A percentile compares a stretch with the other conserved stretches of the same genome.
phyloP scores from a whole-genome alignment of 257 asterid species.

The Vinca minor region DNA sequence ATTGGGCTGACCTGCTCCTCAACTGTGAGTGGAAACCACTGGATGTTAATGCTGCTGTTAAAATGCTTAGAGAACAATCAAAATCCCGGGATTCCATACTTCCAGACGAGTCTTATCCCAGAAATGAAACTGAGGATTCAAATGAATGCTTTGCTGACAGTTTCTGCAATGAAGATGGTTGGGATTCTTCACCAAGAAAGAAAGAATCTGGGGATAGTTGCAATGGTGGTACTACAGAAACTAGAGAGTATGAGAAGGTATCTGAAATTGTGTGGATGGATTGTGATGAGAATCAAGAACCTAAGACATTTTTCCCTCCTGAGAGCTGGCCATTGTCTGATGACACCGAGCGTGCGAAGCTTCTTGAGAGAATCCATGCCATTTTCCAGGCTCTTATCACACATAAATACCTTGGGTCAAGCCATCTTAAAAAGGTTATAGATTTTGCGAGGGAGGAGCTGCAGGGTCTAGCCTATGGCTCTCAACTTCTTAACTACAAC shows the following conservation, averaged over 20 bases:
- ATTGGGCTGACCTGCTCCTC: slow-evolving; percentile 88
- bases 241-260: slow-evolving; percentile 45
- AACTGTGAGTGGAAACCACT: slow-evolving; percentile 81
- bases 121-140: slow-evolving; percentile 38
- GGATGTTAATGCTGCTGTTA: slow-evolving; percentile 49
- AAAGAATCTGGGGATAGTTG: slow-evolving; percentile 34
- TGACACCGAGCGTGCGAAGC: slow-evolving; percentile 78
- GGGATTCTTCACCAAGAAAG: slow-evolving; percentile 53
- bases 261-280: slow-evolving; percentile 78
- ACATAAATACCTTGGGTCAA: slow-evolving; percentile 63
- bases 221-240: slow-evolving; percentile 28
- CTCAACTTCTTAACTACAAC: slow-evolving; percentile 56
- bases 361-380: slow-evolving; percentile 62
- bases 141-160: slow-evolving; percentile 61
- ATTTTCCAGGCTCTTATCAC: slow-evolving; percentile 58
- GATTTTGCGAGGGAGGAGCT: slow-evolving; percentile 80
- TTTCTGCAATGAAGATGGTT: slow-evolving; percentile 45
- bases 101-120: slow-evolving; percentile 36
- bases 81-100: slow-evolving; percentile 38
- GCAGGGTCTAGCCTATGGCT: slow-evolving; percentile 63
- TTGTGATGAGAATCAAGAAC: slow-evolving; percentile 55
- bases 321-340: slow-evolving; percentile 77
- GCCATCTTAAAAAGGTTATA: slow-evolving; percentile 82
- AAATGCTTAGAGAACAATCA: slow-evolving; percentile 42
- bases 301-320: slow-evolving; percentile 36